Base-by-base conservation (phyloP, 805 yeast species). In the Cyberlindnera amylophila region DNA sequence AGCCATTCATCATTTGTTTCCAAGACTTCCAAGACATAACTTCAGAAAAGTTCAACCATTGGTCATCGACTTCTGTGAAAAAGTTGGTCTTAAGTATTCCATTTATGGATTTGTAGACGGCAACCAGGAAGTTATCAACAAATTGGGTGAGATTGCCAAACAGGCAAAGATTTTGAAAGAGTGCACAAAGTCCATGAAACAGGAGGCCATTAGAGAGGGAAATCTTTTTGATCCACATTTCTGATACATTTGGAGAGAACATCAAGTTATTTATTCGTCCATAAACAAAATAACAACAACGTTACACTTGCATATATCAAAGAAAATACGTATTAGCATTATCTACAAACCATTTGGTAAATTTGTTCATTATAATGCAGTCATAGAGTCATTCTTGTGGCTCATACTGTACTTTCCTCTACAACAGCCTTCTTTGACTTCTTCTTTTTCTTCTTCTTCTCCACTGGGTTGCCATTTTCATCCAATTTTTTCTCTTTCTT, bases 1-100 rank as follows among this genome's bases (percentile, higher is more conserved):
- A 60, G 93, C 90, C 0, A 78, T 88, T 39, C 96, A 88, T 61
- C 96, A 88, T 59, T 69, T 89, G 53, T 88, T 88, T 62, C 96
- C 96, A 23, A 70, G 96, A 45, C 61, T 88, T 54, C 96, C 96
- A 17, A 73, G 96, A 45, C 96, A 89, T 63, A 88, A 89, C 58
- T 75, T 89, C 56, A 71, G 96, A 47, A 69, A 70, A 23, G 86
- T 81, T 0, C 96, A 89, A 58, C 78, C 81, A 1, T 66, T 66
- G 35, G 93, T 88, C 30, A 70, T 83, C 40, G 77, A 79, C 33
- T 88, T 87, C 54, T 87, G 96, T 62, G 66, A 79, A 33, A 77
- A 77, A 18, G 83, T 85, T 7, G 96, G 95, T 0, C 70, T 88
- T 39, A 77, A 76, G 45, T 88, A 89, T 58, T 80, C 89, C 6